Evolutionary conservation across 2,329 filamentous ascomycete species (phyloP), one percentile per base, ranked within the genome.

Genomic region (Aspergillus sp.): DNA sequence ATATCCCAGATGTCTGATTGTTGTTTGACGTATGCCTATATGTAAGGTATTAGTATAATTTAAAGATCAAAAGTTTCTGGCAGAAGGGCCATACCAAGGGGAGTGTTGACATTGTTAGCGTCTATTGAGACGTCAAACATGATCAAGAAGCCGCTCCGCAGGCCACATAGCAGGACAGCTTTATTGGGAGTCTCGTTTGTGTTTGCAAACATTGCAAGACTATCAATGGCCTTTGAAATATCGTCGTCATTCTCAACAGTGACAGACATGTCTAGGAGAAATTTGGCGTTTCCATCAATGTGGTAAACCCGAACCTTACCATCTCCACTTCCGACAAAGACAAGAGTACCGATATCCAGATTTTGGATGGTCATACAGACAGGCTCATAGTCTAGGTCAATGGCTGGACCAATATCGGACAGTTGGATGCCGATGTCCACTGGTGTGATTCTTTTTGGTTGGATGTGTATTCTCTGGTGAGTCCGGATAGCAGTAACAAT

Each of bases 121-220:
- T 64, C 56, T 9, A 69, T 57, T 13, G 62, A 58, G 8, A 79
- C 51, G 30, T 71, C 66, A 42, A 77, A 69, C 13, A 73, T 69
- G 17, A 79, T 64, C 44, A 81, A 62, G 51, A 71, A 72, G 37
- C 79, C 79, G 61, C 75, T 76, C 39, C 79, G 75, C 47, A 81
- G 69, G 11, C 79, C 79, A 61, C 78, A 81, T 12, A 81, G 69
- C 12, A 80, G 45, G 60, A 68, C 59, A 45, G 59, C 63, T 30
- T 62, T 64, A 12, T 58, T 52, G 19, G 58, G 55, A 5, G 54
- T 34, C 3, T 54, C 59, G 41, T 59, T 54, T 19, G 58, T 33
- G 53, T 65, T 58, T n/a, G 64, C 58, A 44, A 76, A 60, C 13
- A 67, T 58, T 30, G 66, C 67, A 61, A 75, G 61, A 41, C 68